Conservation (phyloP, 2,329 filamentous ascomycete species). For the Hymenoscyphus occultus region DNA sequence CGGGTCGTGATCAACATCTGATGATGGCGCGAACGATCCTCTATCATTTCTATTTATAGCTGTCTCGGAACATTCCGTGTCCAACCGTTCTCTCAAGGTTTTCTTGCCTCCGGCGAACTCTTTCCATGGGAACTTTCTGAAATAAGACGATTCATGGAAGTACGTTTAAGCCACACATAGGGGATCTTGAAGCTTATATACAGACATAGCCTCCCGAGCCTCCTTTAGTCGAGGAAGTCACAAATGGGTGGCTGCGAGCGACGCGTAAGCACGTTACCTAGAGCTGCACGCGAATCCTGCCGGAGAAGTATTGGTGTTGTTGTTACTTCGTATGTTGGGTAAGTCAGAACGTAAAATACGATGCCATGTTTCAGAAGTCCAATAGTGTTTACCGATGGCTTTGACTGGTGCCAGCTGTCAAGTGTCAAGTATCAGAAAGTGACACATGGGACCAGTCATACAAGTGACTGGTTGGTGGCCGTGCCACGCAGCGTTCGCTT, state of each 20-base stretch:
- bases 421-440: constrained; percentile 1
- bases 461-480: background rate
- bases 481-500: too few relatives aligned
- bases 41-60: background rate
- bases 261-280: background rate
- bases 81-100: background rate
- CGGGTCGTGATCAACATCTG: constrained; percentile 2
- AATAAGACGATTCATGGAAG: background rate
- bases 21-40: background rate
- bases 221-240: too few relatives aligned
- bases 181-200: background rate
- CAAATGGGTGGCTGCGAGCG: too few relatives aligned
- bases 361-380: background rate
- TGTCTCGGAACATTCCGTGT: background rate
- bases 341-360: background rate
- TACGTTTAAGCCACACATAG: background rate
- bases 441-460: background rate
- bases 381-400: background rate
- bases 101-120: background rate
- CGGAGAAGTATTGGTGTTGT: background rate
- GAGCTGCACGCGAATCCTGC: background rate
- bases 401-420: background rate
- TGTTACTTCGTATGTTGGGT: background rate
- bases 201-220: background rate
- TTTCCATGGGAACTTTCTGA: background rate